Base-by-base conservation (phyloP, 352 stramenopile genomes). In the Detonula confervacea region DNA sequence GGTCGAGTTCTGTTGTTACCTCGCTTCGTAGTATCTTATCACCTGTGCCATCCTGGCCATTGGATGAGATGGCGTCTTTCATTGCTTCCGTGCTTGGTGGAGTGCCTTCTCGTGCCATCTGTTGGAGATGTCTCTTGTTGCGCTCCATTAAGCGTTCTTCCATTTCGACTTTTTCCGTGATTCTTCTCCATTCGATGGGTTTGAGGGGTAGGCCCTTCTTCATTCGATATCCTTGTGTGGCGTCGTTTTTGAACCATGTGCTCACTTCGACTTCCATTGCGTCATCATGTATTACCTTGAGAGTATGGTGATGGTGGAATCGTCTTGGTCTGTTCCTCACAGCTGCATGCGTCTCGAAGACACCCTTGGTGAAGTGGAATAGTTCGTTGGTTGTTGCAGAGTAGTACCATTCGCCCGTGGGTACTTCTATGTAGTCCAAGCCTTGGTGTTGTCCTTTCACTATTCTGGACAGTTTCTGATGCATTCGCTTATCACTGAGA, bases 51-150 rank as follows among this genome's bases (percentile, higher is more conserved):
- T n/a, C n/a, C n/a, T n/a, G n/a, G n/a, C n/a, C n/a, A n/a, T n/a
- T n/a, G n/a, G n/a, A n/a, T n/a, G n/a, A n/a, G n/a, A n/a, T n/a
- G n/a, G n/a, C n/a, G n/a, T n/a, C n/a, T n/a, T n/a, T n/a, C n/a
- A n/a, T n/a, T n/a, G n/a, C n/a, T n/a, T n/a, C n/a, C n/a, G n/a
- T n/a, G 18, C 44, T 61, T n/a, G 46, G n/a, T 27, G 51, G 39
- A 22, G 55, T 25, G 29, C 27, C 55, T 52, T 77, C 67, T 4
- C 24, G 6, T 52, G 27, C 2, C 20, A 64, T 25, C 39, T 77
- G 67, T 62, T 77, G 55, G 0, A 68, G 67, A 30, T 77, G 56
- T 14, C 67, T n/a, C 18, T 64, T 61, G 14, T 77, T 77, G 0
- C 67, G 20, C n/a, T 54, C 14, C 14, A 47, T 1, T 5, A 69